Evolutionary conservation across 2,329 filamentous ascomycete genomes (phyloP), one percentile per base, ranked within the genome.

Genomic region (Leptographium procerum): DNA sequence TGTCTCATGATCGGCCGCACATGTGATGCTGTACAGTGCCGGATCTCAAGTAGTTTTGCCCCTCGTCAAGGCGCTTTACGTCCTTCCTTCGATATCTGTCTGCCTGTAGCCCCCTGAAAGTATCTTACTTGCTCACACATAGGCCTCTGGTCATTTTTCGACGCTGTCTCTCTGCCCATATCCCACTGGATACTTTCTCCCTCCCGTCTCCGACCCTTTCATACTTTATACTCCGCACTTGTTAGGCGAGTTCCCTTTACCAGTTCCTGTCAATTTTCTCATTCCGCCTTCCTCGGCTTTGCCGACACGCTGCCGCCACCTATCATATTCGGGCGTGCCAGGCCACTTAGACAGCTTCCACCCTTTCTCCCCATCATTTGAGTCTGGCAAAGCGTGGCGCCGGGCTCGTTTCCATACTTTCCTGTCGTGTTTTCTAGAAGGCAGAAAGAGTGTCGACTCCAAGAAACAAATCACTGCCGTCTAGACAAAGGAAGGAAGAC

Each of bases 301-400:
- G 19, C 52, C 36, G 45, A 36, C 34, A 33, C n/a, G 29, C 36
- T 40, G 36, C 33, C 13, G 29, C 57, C 56, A 62, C 24, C 56
- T 61, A 8, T 62, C 61, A 62, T 19, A 55, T 59, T 56, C 34
- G 50, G n/a, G 19, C n/a, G 13, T n/a, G n/a, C 33, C 29, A 53
- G 31, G 52, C 40, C 52, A 53, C 14, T 22, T 53, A 33, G 33
- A 13, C 52, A 22, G 9, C n/a, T 11, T 34, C 19, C 31, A 19
- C 7, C 51, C 33, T 53, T 26, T 36, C 11, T 14, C n/a, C 22
- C 11, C 26, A 52, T 8, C 8, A 16, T n/a, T 5, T 6, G 28
- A 31, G 16, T 33, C 26, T n/a, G 47, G 47, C n/a, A 51, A 10
- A 16, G 48, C 48, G 28, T 31, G 48, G 26, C 48, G 24, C 19